Base-by-base conservation (phyloP, 371 early-diverging fungal species). In the Parasitella parasitica region DNA sequence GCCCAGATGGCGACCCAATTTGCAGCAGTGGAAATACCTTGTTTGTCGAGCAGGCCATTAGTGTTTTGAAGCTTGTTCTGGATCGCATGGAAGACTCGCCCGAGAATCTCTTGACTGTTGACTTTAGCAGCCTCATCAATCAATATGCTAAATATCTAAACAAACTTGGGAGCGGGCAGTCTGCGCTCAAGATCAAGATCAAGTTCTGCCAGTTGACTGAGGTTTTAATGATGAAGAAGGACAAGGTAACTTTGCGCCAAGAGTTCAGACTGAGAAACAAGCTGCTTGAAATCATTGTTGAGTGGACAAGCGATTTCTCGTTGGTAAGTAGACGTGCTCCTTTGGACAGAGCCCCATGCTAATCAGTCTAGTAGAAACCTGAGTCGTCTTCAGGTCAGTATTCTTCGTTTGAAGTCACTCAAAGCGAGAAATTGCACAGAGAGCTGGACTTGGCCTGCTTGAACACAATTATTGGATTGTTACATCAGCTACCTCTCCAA, bases 21-120 rank as follows among this genome's bases (percentile, higher is more conserved):
- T 89, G 89, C 53, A 89, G 85, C 34, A 89, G 91, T 16, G 86
- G 89, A 28, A 91, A 91, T 69, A 94, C 94, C 4, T 77, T 94
- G 59, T 93, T 94, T 82, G 90, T 94, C 18, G 95, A 94, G 65
- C 93, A 93, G 70, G 89, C 91, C 34, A 91, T 94, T 28, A 89
- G 89, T 32, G 93, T 97, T 1, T 80, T 96, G 37, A 92, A 91
- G 60, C 71, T 91, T 27, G 89, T 93, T 0, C 70, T 94, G 34
- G 95, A 97, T 30, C 91, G 95, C 26, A 86, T 91, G 73, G 87
- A 88, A 34, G 87, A 86, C 7, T 82, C 86, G 0, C 72, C 80
- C 39, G 90, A 87, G 60, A 89, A 80, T 69, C 69, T 88, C 16
- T 82, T 89, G 63, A 84, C 87, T 1, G 87, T 95, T 9, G 94